Evolutionary conservation across 2,329 filamentous ascomycete species (phyloP).

Genomic region (Phoma sp.): DNA sequence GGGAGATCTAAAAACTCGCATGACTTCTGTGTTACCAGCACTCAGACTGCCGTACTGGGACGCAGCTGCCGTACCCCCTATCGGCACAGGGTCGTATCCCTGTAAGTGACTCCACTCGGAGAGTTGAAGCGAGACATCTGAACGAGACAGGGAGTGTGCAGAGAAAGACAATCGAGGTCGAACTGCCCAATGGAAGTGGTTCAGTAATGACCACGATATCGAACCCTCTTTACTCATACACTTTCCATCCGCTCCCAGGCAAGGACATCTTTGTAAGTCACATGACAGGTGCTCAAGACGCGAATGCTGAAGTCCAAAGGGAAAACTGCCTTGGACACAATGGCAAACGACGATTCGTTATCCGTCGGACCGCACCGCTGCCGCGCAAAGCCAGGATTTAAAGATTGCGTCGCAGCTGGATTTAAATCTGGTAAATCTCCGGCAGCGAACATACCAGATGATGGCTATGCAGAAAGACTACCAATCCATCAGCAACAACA

Average conservation of each 20-base stretch:
- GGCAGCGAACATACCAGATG: slow-evolving; percentile 63
- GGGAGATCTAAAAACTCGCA: slow-evolving; percentile 45
- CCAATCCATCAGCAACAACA: slow-evolving; percentile 68
- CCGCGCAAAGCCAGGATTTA: slow-evolving; percentile 32
- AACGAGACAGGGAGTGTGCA: slow-evolving; percentile 37
- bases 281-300: neutral
- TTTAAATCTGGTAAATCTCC: slow-evolving; percentile 67
- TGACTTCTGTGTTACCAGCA: slow-evolving; percentile 44
- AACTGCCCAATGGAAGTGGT: slow-evolving; percentile 40
- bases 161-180: slow-evolving; percentile 35
- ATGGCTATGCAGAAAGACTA: slow-evolving; percentile 58
- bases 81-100: slow-evolving; percentile 44
- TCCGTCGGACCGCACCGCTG: slow-evolving; percentile 20
- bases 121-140: neutral
- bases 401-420: slow-evolving; percentile 55
- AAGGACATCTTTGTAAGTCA: slow-evolving; percentile 16
- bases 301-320: slow-evolving; percentile 5
- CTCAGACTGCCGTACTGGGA: slow-evolving; percentile 56
- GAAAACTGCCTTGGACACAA: slow-evolving; percentile 22
- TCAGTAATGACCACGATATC: slow-evolving; percentile 31
- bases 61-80: slow-evolving; percentile 49
- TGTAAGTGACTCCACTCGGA: slow-evolving; percentile 3
- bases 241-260: slow-evolving; percentile 55
- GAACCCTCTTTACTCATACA: slow-evolving; percentile 54
- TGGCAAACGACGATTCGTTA: slow-evolving; percentile 53